These are phyloP conservation scores for Lepraria neglecta DNA, from an alignment of 495 filamentous ascomycete genomes.

Conservation along the genomic window DNA sequence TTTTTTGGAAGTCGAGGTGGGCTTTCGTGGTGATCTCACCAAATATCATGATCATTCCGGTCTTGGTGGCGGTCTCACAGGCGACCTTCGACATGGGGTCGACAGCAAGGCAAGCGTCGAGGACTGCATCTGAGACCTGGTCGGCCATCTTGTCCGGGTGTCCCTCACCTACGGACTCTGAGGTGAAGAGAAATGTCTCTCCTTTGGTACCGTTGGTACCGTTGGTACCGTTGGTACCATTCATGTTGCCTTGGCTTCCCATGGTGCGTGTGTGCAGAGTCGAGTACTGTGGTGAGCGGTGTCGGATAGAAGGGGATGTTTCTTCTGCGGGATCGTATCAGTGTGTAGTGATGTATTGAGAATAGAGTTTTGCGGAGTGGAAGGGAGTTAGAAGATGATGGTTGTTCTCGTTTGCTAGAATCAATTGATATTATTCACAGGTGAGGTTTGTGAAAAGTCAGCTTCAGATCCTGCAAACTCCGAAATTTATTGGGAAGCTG, in stretches of 20 bases:
- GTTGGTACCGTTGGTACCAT: conserved; percentile 49
- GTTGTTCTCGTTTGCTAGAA: no score
- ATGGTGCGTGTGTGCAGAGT: conserved; percentile 47
- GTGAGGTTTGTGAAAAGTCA: no score
- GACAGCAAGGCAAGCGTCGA: conserved; percentile 91
- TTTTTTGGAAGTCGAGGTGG: conserved; percentile 91
- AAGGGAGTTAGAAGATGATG: background rate
- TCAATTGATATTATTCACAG: background rate
- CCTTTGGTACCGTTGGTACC: conserved; percentile 47
- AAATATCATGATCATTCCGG: conserved; percentile 98
- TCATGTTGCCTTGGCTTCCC: conserved; percentile 44
- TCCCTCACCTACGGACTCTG: conserved; percentile 96
- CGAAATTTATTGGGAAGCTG: background rate
- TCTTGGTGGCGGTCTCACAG: conserved; percentile 99
- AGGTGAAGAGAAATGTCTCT: conserved; percentile 94
- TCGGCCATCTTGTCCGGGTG: conserved; percentile 98
- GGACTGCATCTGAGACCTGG: conserved; percentile 96
- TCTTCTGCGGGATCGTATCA: no score
- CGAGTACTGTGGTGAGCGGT: background rate
- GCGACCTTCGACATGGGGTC: conserved; percentile 96
- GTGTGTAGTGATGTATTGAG: background rate
- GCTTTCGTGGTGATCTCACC: conserved; percentile 99
- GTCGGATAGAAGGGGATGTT: background rate
- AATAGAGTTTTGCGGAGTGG: background rate
- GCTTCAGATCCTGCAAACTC: no score